Evolutionary conservation across 495 filamentous ascomycete genomes (phyloP).

Genomic region (Penicillium manginii): DNA sequence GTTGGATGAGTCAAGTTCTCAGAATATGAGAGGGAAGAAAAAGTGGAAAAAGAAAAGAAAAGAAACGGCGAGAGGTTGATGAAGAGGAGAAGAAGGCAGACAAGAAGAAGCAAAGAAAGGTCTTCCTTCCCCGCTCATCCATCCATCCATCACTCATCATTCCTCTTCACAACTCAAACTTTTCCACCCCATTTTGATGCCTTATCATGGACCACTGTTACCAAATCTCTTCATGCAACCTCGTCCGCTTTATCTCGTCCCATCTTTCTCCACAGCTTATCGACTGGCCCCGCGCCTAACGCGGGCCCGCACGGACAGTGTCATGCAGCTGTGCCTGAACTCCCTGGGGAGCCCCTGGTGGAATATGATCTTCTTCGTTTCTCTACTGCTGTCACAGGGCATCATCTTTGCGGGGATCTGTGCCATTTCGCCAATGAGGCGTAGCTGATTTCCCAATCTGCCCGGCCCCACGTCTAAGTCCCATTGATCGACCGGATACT

Average conservation of each 20-base stretch:
- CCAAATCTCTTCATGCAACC: conserved; percentile 26
- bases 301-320: conserved; percentile 4
- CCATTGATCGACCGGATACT: conserved; percentile 17
- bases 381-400: neutral
- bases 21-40: neutral
- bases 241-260: conserved; percentile 12
- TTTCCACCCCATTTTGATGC: neutral
- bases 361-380: neutral
- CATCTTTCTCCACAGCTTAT: conserved; percentile 15
- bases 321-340: conserved; percentile 16
- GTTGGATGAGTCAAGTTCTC: neutral
- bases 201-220: conserved; percentile 12
- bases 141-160: neutral
- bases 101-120: neutral
- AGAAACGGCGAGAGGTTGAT: neutral
- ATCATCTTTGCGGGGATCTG: conserved; percentile 4
- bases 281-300: conserved; percentile 20
- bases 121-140: neutral
- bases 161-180: neutral
- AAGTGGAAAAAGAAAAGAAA: neutral
- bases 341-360: conserved; percentile 6
- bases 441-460: conserved; percentile 12
- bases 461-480: conserved; percentile 7
- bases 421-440: conserved; percentile 8
- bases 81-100: neutral